Evolutionary conservation across 2,329 filamentous ascomycete genomes (phyloP), one percentile per base, ranked within the genome.

Genomic region (Xylariaceae sp.): DNA sequence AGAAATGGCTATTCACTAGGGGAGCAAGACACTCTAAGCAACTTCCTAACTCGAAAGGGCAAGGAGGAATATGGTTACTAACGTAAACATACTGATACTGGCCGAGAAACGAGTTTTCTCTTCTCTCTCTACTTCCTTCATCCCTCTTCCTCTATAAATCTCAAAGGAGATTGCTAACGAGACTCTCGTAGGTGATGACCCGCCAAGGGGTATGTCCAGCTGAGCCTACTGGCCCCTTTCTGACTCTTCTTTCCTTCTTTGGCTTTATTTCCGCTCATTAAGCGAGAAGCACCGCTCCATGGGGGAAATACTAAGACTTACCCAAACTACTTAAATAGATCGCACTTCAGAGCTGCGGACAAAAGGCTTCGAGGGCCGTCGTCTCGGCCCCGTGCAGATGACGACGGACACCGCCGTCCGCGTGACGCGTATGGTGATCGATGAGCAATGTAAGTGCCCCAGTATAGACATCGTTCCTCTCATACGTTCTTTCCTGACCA

Each of bases 401-500:
- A 97, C 94, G 3, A 99, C 94, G 4, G 94, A 99, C 71, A 99
- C 94, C 16, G 94, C 94, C 4, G 94, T 97, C 44, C 83, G 94
- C 62, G 93, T 97, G 37, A 97, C 94, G 26, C 84, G 94, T 61
- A 87, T 95, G 64, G 89, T 97, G 5, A 86, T 92, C 9, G 89
- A 96, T 67, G 84, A 92, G 61, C 88, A 88, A 76, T 82, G 92
- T 95, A 73, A 35, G 53, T 39, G n/a, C n/a, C n/a, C n/a, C n/a
- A n/a, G n/a, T n/a, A n/a, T n/a, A n/a, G n/a, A n/a, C n/a, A n/a
- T n/a, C n/a, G n/a, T n/a, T n/a, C n/a, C n/a, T n/a, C n/a, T n/a
- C n/a, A n/a, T n/a, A n/a, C n/a, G 9, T 24, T 9, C n/a, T 21
- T 3, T 29, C 21, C 18, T 30, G 4, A 37, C 4, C 13, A 37